Conservation (phyloP, 2,329 filamentous ascomycete genomes). For the Microdochium bolleyi region DNA sequence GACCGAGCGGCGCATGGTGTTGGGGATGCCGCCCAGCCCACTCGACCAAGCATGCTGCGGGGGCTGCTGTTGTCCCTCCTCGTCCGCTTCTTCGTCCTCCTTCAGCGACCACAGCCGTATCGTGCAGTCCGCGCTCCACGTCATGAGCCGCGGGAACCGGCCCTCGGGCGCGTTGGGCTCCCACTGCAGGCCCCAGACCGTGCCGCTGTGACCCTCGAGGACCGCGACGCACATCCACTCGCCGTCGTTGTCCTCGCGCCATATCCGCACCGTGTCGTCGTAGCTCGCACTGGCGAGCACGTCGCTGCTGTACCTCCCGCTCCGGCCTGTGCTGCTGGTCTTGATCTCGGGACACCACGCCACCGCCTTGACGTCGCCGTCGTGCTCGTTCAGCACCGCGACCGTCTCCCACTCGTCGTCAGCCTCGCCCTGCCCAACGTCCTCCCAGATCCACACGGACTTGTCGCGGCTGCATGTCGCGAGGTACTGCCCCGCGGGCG, state of each 20-base stretch:
- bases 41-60: conserved; percentile 23
- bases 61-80: conserved; percentile 14
- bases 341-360: conserved; percentile 75
- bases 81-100: conserved; percentile 41
- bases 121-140: conserved; percentile 77
- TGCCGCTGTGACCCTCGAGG: conserved; percentile 72
- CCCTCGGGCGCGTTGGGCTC: conserved; percentile 37
- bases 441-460: conserved; percentile 97
- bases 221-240: conserved; percentile 90
- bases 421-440: conserved; percentile 62
- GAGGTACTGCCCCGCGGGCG: conserved; percentile 65
- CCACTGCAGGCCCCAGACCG: conserved; percentile 84
- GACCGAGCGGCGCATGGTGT: conserved; percentile 71
- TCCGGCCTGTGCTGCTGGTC: conserved; percentile 34
- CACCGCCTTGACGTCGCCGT: conserved; percentile 90
- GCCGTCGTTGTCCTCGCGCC: conserved; percentile 78
- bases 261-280: conserved; percentile 83
- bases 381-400: conserved; percentile 88
- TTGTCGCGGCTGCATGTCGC: conserved; percentile 92
- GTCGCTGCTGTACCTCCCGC: conserved; percentile 45
- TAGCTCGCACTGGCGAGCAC: conserved; percentile 87
- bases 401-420: conserved; percentile 97
- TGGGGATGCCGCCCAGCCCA: conserved; percentile 62
- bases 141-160: conserved; percentile 58
- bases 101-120: conserved; percentile 72